Percentiles rank a stretch among this genome's conserved stretches.
Evolutionary conservation across 1,284 basidiomycete genomes (phyloP).

Genomic region (Trichosporon ovoides): DNA sequence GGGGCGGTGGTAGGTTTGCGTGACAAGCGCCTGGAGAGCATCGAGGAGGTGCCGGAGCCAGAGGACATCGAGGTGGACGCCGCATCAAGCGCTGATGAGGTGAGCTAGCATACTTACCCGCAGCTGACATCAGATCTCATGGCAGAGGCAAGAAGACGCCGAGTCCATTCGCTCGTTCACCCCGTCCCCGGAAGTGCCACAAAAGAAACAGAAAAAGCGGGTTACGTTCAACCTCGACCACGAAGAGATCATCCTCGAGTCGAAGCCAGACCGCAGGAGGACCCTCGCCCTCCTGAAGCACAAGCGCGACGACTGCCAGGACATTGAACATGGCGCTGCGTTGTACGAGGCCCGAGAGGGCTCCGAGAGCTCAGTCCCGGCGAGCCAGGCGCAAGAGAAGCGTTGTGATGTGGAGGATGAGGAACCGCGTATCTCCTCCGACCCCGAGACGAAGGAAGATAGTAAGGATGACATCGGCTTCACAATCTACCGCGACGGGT

Average conservation of each 20-base stretch:
- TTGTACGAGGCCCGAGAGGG: neutral
- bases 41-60: neutral
- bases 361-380: neutral
- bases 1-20: neutral
- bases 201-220: neutral
- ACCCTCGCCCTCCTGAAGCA: neutral
- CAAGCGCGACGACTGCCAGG: neutral
- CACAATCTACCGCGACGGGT: conserved; percentile 4
- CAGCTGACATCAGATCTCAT: neutral
- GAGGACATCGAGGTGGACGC: neutral
- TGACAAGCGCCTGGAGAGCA: neutral
- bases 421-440: neutral
- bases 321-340: neutral
- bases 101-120: neutral
- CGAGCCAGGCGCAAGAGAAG: neutral
- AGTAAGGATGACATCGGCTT: neutral
- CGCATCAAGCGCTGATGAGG: neutral
- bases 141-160: neutral
- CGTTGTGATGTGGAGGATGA: neutral
- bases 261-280: neutral
- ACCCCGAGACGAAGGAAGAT: neutral
- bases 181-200: neutral
- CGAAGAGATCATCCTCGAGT: conserved; percentile 1
- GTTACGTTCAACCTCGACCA: neutral
- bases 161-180: neutral